Evolutionary conservation across 495 filamentous ascomycete species (phyloP), one percentile per base, ranked within the genome.

Genomic region (Penicillium nucicola): DNA sequence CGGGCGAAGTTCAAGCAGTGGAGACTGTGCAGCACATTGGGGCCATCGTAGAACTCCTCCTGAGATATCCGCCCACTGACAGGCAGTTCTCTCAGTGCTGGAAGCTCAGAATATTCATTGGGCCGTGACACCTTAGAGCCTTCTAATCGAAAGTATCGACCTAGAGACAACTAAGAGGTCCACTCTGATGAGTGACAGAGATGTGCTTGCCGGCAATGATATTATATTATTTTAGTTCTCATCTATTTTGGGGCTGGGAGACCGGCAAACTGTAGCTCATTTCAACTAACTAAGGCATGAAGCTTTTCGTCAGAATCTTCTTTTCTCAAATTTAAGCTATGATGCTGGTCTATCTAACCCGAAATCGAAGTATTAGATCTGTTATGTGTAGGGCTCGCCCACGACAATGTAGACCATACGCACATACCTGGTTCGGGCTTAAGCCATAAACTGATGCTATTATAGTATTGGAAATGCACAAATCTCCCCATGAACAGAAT

Each of bases 1-100:
- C 54, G 48, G 3, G 53, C 20, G 5, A 42, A 38, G 42, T 57
- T 57, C 36, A 57, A 22, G 40, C 54, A 57, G 25, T 57, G 54
- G 5, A 57, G 35, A 23, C 35, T 53, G 34, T 57, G 54, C 20
- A 57, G 18, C 48, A 57, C 51, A 23, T 57, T 49, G 30, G 44
- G 34, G 2, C 54, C 49, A 9, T 49, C 54, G 49, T 57, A 57
- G 35, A 47, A 38, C 4, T 49, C 54, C 22, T 31, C 41, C n/a
- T 46, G 37, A 1, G 47, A 31, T 39, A 47, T 57, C 37, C 37
- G 15, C 37, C 13, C 37, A 39, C 37, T 19, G 13, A 15, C 20
- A 19, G 37, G 37, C 37, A 39, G 19, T 18, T 39, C 20, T 15
- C 7, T 18, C 15, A 39, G 37, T 39, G 15, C 20, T 15, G 37